These are phyloP conservation scores for Sequoiadendron giganteum DNA, from an alignment of 75 land plant species.

Conservation along the genomic window DNA sequence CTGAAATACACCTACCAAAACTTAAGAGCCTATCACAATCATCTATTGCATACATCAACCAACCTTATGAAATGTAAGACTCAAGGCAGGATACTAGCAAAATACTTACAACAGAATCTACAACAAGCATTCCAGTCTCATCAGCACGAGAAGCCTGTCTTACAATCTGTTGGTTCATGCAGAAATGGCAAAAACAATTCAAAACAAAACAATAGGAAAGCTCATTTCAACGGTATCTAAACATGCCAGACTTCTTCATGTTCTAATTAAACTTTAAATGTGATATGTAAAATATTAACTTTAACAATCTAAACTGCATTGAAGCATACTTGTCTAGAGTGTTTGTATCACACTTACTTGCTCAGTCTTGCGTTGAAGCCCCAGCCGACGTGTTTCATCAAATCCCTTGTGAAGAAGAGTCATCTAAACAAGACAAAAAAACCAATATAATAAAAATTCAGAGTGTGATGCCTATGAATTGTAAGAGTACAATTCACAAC, in stretches of 20 bases:
- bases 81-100: not conserved
- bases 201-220: not conserved
- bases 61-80: not conserved
- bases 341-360: slow-evolving; percentile 31
- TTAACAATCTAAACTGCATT: not conserved
- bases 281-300: not conserved
- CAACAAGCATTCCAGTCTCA: slow-evolving; percentile 98
- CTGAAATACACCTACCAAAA: slow-evolving; percentile 18
- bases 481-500: not conserved
- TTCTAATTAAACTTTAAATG: not conserved
- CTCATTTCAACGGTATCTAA: not conserved
- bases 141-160: slow-evolving; percentile 60
- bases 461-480: not conserved
- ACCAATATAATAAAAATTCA: not conserved
- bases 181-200: not conserved
- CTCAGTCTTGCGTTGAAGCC: slow-evolving; percentile 78
- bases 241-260: not conserved
- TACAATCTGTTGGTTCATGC: slow-evolving; percentile 53
- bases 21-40: not conserved
- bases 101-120: slow-evolving; percentile 87
- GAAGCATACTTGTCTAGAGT: not conserved
- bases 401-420: slow-evolving; percentile 93
- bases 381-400: slow-evolving; percentile 94
- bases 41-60: not conserved
- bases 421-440: slow-evolving; percentile 33